Base-by-base conservation (phyloP, 2,329 filamentous ascomycete genomes). In the Neoscytalidium dimidiatum region DNA sequence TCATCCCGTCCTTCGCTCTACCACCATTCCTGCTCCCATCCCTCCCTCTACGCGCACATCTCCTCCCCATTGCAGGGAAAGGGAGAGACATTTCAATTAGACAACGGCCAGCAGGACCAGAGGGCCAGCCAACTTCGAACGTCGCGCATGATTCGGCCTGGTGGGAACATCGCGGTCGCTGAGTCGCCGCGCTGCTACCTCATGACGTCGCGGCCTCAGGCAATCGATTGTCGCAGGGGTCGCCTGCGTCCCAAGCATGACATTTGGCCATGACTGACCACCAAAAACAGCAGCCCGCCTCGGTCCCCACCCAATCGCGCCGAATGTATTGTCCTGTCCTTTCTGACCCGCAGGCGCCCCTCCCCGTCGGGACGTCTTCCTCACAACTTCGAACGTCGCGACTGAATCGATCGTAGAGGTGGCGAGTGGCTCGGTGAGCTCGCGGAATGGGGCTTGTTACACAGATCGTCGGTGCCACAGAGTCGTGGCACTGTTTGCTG, bases 191-290 rank as follows among this genome's bases (percentile, higher is more conserved):
- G 29, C 52, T 41, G 21, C 31, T 14, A 28, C 5, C 53, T n/a
- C 53, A 58, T 58, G 53, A 58, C 53, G 53, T 58, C 53, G 53
- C 38, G 53, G 53, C 53, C 53, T 58, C 53, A 31, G 53, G 35
- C 52, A 19, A 26, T 7, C 6, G 13, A 7, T 11, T 9, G 23
- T 4, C 33, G n/a, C 29, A 13, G 33, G 33, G 52, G 11, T 26
- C 33, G 17, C 28, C 31, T 51, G 29, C 17, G 14, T 31, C 29
- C 26, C 14, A 31, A n/a, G n/a, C 26, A 19, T 28, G 48, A 41
- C n/a, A 14, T 41, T 17, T 41, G 38, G 8, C 3, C 33, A 17
- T 11, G 38, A 41, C n/a, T 1, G 38, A 9, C 38, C n/a, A 46
- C 43, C 43, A 46, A 9, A 21, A 51, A 23, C 23, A 51, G 52